A percentile compares a stretch with the other conserved stretches of the same genome.
Conservation (phyloP, 2,329 filamentous ascomycete genomes). For the Xylariaceae sp. region DNA sequence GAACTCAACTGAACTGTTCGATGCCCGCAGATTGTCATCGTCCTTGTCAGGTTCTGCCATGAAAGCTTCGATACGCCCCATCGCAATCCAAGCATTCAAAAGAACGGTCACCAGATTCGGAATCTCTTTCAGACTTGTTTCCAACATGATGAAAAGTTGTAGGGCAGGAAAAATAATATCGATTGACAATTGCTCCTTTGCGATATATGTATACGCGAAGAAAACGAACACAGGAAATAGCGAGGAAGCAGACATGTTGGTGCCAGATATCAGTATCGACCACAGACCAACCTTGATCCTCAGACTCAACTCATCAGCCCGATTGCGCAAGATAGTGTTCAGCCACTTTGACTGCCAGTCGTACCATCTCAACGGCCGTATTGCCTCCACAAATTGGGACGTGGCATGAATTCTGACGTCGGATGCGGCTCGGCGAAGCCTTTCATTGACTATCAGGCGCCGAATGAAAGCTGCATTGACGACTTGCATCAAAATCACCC, state of each 20-base stretch:
- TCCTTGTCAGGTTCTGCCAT: constrained; percentile 81
- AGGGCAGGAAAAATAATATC: constrained; percentile 85
- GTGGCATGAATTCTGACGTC: constrained; percentile 77
- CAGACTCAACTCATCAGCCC: constrained; percentile 63
- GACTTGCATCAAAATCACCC: constrained; percentile 64
- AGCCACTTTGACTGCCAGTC: constrained; percentile 79
- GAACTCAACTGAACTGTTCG: constrained; percentile 47
- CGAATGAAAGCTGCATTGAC: constrained; percentile 67
- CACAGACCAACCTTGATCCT: constrained; percentile 62
- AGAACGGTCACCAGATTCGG: constrained; percentile 72
- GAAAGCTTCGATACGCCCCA: constrained; percentile 78
- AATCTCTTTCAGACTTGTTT: constrained; percentile 67
- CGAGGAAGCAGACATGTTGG: constrained; percentile 68
- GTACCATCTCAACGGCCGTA: constrained; percentile 77
- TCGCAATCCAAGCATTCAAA: constrained; percentile 78
- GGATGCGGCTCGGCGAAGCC: constrained; percentile 65
- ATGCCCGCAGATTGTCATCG: constrained; percentile 38
- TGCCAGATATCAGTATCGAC: constrained; percentile 58
- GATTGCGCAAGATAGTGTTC: constrained; percentile 61
- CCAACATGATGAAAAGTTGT: constrained; percentile 73
- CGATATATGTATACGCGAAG: constrained; percentile 72
- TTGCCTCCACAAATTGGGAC: constrained; percentile 81
- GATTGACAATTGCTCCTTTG: constrained; percentile 64
- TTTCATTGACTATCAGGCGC: constrained; percentile 64
- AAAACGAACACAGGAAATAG: constrained; percentile 79